These are phyloP conservation scores for Eucalyptus tenuipes DNA, from an alignment of 345 rosid genomes.

Conservation along the genomic window DNA sequence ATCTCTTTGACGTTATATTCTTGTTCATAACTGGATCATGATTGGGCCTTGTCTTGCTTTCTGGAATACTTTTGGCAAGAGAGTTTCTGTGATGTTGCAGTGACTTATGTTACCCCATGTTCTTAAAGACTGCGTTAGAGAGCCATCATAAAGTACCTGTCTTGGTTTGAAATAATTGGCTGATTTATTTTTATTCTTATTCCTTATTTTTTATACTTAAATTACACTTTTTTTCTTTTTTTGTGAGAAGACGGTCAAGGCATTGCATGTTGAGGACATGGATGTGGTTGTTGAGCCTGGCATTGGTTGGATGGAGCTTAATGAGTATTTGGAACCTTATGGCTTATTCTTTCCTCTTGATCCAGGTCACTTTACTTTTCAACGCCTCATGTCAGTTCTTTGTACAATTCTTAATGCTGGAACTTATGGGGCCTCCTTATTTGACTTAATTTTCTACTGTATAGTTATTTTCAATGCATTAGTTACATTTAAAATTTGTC, in stretches of 20 bases:
- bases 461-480: background rate
- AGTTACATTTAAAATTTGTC: background rate
- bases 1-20: background rate
- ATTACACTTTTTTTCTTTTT: background rate
- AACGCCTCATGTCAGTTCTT: background rate
- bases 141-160: background rate
- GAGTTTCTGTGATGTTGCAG: background rate
- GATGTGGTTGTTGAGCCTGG: slow-evolving; percentile 97
- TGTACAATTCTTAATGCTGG: background rate
- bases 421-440: background rate
- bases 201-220: background rate
- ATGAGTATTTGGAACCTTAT: slow-evolving; percentile 74
- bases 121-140: background rate
- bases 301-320: slow-evolving; percentile 93
- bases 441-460: background rate
- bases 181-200: background rate
- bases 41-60: background rate
- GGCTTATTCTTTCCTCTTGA: slow-evolving; percentile 93
- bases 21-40: background rate
- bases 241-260: slow-evolving; percentile 50
- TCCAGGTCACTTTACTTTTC: slow-evolving; percentile 46
- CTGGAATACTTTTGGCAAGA: background rate
- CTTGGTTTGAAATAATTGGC: background rate
- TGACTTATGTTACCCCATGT: background rate
- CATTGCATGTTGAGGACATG: slow-evolving; percentile 83